phyloP scores from a whole-genome alignment of 2,329 filamentous ascomycete genomes.

The Nemania bipapillata region DNA sequence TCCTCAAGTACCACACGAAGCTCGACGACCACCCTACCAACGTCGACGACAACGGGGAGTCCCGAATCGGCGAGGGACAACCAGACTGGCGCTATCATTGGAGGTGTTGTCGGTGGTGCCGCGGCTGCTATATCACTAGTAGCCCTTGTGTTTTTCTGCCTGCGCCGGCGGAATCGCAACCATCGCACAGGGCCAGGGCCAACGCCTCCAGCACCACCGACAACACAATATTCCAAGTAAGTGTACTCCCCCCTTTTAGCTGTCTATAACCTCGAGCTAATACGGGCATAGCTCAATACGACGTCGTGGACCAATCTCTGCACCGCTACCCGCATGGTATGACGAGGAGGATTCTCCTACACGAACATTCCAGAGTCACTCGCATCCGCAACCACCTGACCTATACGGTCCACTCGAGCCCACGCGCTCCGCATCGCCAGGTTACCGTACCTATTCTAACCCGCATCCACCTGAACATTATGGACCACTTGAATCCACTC shows the following conservation, averaged over 20 bases:
- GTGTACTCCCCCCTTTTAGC: slow-evolving; percentile 9
- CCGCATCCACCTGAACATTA: slow-evolving; percentile 35
- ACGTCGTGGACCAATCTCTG: slow-evolving; percentile 54
- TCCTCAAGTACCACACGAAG: slow-evolving; percentile 25
- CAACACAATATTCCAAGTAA: slow-evolving; percentile 58
- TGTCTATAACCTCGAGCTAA: slow-evolving; percentile 12
- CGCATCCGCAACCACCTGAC: slow-evolving; percentile 34
- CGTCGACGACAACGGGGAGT: neutral
- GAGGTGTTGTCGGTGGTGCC: slow-evolving; percentile 64
- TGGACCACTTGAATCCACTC: slow-evolving; percentile 25
- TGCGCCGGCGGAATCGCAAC: slow-evolving; percentile 58
- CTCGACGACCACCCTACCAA: slow-evolving; percentile 24
- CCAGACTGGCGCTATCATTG: slow-evolving; percentile 63
- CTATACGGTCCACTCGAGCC: slow-evolving; percentile 39
- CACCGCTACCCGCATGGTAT: slow-evolving; percentile 53
- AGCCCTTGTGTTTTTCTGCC: slow-evolving; percentile 54
- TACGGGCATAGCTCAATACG: slow-evolving; percentile 43
- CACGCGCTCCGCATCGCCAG: slow-evolving; percentile 5
- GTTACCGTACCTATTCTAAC: slow-evolving; percentile 27
- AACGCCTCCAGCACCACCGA: slow-evolving; percentile 47
- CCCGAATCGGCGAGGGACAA: slow-evolving; percentile 27
- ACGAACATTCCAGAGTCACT: slow-evolving; percentile 23
- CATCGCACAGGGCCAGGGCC: slow-evolving; percentile 57
- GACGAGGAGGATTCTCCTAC: slow-evolving; percentile 47
- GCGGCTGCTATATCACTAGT: slow-evolving; percentile 58